Evolutionary conservation across 495 filamentous ascomycete genomes (phyloP).

Genomic region (Staphylotrichum tortipilum): DNA sequence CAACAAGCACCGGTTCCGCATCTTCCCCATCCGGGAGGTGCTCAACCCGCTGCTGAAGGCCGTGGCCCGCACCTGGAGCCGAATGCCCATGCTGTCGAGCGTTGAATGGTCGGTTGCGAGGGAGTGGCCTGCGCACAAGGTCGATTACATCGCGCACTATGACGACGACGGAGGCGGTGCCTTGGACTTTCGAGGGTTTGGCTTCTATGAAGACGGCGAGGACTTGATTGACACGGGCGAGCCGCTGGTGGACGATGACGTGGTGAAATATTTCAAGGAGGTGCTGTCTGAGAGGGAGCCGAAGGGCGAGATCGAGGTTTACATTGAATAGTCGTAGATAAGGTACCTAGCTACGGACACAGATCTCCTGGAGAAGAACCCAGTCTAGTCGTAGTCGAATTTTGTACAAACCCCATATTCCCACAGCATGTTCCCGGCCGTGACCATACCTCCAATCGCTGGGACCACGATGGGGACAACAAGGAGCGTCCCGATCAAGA

Average conservation of each 20-base stretch:
- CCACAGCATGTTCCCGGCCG: too few species aligned
- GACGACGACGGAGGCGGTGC: background rate
- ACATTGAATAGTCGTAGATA: background rate
- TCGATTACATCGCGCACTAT: background rate
- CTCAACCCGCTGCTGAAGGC: background rate
- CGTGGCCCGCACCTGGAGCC: background rate
- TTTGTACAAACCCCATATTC: too few species aligned
- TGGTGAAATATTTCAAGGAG: slow-evolving; percentile 1
- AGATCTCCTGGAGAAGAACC: too few species aligned
- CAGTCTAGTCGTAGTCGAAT: too few species aligned
- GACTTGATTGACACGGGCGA: slow-evolving; percentile 1
- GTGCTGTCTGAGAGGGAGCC: background rate
- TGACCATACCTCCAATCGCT: too few species aligned
- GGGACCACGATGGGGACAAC: too few species aligned
- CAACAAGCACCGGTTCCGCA: slow-evolving; percentile 4
- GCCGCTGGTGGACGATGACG: slow-evolving; percentile 2
- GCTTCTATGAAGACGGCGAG: background rate
- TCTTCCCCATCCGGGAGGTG: background rate
- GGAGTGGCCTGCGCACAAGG: background rate
- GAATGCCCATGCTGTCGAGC: background rate
- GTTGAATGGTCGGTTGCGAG: background rate
- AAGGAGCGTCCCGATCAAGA: too few species aligned
- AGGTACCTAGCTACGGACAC: background rate
- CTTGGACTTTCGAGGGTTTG: background rate
- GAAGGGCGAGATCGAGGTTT: background rate